Base-by-base conservation (phyloP, 1,139 yeast genomes). In the Wickerhamomyces sp. region DNA sequence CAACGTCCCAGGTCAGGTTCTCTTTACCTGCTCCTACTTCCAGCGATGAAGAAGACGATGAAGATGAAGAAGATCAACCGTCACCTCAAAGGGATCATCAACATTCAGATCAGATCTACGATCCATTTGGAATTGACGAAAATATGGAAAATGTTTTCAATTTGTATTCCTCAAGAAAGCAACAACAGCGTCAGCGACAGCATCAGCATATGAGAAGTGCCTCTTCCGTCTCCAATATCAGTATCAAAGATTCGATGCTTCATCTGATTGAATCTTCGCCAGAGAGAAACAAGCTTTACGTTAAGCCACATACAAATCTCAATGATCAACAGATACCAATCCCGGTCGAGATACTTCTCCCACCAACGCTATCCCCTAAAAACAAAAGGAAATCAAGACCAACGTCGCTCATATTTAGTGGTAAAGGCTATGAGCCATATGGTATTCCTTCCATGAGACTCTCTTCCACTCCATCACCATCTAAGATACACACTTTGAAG, bases 341-440 rank as follows among this genome's bases (percentile, higher is more conserved):
- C 2, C 68, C 68, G 5, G 47, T 59, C 14, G 61, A 61, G 34
- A 47, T 58, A 5, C 37, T 47, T 2, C 39, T 62, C 8, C 67
- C 68, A 11, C 66, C 66, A 8, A 46, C 41, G 22, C 36, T 62
- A 14, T 61, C 66, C 1, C 62, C 64, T 7, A 39, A 39, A 26
- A 61, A 60, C 40, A 54, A 49, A 36, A 19, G 42, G 8, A 52
- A 43, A 28, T 29, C 38, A 12, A 46, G 59, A 28, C 54, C 53
- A 15, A 23, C 35, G 4, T 44, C 49, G 0, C 39, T 50, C 10
- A 35, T 51, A 4, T 51, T 31, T 32, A 50, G 48, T 23, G 56
- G 56, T 10, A 13, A 28, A 4, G 37, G 31, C 18, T 51, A 50
- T 29, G 53, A 51, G 13, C 54, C 56, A 4, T 28, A 48, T 2